Evolutionary conservation across 2,329 filamentous ascomycete genomes (phyloP).

Genomic region (Talaromyces pinophilus): DNA sequence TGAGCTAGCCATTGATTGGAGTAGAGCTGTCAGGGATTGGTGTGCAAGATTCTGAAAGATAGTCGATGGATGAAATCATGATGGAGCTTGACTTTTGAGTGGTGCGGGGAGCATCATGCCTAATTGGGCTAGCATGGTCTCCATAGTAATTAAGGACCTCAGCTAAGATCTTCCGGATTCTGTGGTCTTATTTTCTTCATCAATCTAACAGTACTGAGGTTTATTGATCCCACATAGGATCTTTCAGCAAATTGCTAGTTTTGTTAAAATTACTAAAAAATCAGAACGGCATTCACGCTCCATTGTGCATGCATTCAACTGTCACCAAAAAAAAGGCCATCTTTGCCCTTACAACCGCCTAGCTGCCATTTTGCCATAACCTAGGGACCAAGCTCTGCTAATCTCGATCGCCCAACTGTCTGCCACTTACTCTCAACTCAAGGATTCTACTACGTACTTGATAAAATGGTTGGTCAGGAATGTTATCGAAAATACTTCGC

Average conservation of each 20-base stretch:
- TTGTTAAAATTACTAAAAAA: not conserved
- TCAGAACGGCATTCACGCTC: not conserved
- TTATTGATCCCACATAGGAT: not conserved
- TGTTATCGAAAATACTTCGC: conserved; percentile 1
- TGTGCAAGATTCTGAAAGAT: not conserved
- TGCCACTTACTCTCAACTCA: not conserved
- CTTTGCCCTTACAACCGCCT: not conserved
- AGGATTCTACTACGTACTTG: too few relatives aligned
- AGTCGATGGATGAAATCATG: not conserved
- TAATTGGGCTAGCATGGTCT: conserved; percentile 5
- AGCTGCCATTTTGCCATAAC: not conserved
- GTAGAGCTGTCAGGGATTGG: not conserved
- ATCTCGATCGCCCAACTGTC: not conserved
- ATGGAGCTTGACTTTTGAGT: not conserved
- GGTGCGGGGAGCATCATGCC: conserved; percentile 17
- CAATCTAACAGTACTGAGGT: not conserved
- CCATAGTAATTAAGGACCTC: not conserved
- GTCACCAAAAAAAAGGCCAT: not conserved
- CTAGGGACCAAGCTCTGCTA: too few relatives aligned
- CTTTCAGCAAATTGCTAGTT: not conserved
- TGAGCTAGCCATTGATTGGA: conserved; percentile 20
- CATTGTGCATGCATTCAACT: not conserved
- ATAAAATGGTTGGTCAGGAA: conserved; percentile 7
- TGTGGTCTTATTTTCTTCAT: not conserved
- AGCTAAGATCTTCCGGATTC: not conserved